A percentile compares a stretch with the other conserved stretches of the same genome.
Conservation (phyloP, 2,329 filamentous ascomycete genomes). For the Amylocarpus encephaloides region DNA sequence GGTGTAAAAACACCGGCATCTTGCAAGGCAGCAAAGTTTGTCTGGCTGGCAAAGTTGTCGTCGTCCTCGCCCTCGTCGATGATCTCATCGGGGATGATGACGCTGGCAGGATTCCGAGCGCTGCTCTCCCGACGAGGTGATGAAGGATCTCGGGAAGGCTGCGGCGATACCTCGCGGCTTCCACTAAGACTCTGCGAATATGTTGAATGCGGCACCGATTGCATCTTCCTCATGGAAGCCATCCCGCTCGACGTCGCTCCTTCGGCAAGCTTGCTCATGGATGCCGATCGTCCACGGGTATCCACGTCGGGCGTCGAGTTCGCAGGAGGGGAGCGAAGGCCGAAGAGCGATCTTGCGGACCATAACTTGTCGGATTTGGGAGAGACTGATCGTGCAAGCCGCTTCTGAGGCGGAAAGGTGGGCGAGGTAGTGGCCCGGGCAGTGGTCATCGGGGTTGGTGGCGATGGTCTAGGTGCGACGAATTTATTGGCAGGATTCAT, state of each 20-base stretch:
- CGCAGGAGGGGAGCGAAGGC: slow-evolving; percentile 17
- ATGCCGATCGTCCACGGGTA: slow-evolving; percentile 21
- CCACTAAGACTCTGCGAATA: no score
- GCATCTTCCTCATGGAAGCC: neutral
- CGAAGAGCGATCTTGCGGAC: slow-evolving; percentile 28
- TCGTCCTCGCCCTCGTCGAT: slow-evolving; percentile 50
- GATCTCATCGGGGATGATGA: slow-evolving; percentile 42
- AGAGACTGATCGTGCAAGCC: slow-evolving; percentile 25
- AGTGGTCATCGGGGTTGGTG: slow-evolving; percentile 37
- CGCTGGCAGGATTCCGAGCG: slow-evolving; percentile 30
- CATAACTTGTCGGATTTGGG: slow-evolving; percentile 25
- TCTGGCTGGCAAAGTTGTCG: slow-evolving; percentile 52
- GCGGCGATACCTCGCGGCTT: slow-evolving; percentile 18
- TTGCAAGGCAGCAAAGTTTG: slow-evolving; percentile 14
- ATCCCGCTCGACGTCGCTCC: neutral
- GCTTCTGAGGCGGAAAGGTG: slow-evolving; percentile 26
- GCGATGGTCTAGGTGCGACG: slow-evolving; percentile 57
- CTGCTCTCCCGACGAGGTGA: slow-evolving; percentile 25
- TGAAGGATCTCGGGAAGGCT: slow-evolving; percentile 39
- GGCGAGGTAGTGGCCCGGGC: slow-evolving; percentile 40
- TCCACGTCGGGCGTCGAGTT: neutral
- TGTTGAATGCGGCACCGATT: slow-evolving; percentile 3
- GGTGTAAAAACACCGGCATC: slow-evolving; percentile 21
- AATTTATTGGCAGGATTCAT: slow-evolving; percentile 76
- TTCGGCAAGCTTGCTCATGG: slow-evolving; percentile 7